These are phyloP conservation scores for Zea luxurians DNA, from an alignment of 176 grass and related monocot genomes.

Conservation along the genomic window DNA sequence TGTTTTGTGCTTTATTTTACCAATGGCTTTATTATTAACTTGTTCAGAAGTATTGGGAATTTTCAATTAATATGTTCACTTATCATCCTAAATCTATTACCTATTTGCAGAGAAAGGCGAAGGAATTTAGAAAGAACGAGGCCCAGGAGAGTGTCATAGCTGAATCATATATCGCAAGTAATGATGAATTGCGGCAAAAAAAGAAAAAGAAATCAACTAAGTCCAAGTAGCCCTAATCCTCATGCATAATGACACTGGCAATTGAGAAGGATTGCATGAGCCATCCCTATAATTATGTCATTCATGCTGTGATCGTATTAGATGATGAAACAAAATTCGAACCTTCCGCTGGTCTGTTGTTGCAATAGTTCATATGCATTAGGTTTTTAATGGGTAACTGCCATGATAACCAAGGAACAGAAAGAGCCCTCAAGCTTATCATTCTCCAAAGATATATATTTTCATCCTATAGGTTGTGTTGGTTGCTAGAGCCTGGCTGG, in stretches of 20 bases:
- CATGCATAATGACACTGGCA: not conserved
- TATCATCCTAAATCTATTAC: not conserved
- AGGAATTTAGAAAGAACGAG: constrained; percentile 65
- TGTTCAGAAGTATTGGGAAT: not conserved
- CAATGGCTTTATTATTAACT: not conserved
- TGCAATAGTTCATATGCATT: not conserved
- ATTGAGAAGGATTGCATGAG: not conserved
- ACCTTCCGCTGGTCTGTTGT: not conserved
- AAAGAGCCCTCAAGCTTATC: not conserved
- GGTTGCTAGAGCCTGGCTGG: not conserved
- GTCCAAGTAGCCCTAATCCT: constrained; percentile 37
- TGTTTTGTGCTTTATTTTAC: constrained; percentile 21
- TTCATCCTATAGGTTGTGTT: not conserved
- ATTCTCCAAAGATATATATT: not conserved
- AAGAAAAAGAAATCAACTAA: constrained; percentile 64
- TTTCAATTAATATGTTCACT: not conserved
- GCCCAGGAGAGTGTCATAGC: constrained; percentile 57
- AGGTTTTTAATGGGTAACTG: not conserved
- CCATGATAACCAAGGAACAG: not conserved
- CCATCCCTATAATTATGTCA: not conserved
- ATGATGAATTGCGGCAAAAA: constrained; percentile 47
- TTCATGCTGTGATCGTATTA: not conserved
- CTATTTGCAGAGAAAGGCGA: constrained; percentile 77
- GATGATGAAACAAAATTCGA: not conserved
- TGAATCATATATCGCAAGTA: constrained; percentile 71